phyloP scores from a whole-genome alignment of 139 green algal genomes.

The Ulvella scutata region DNA sequence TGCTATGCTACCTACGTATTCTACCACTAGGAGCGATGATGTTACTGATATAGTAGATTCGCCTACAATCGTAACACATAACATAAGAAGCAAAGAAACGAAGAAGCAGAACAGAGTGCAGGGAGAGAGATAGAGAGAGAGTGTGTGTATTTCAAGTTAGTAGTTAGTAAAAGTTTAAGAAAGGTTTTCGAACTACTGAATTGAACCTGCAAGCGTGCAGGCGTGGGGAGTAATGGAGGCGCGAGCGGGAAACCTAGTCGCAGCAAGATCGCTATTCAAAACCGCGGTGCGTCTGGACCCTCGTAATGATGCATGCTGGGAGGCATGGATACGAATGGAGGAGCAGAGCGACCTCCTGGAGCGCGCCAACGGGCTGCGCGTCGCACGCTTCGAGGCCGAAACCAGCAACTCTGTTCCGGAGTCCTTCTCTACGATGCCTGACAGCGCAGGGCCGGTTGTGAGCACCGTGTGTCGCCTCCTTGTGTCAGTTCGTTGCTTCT shows the following conservation, averaged over 20 bases:
- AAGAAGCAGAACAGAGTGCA: too few species aligned
- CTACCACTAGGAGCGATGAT: too few species aligned
- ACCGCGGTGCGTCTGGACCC: constrained; percentile 60
- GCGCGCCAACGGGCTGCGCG: constrained; percentile 70
- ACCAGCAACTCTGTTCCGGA: not conserved
- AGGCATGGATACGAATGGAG: constrained; percentile 82
- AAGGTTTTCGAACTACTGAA: too few species aligned
- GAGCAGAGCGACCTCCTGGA: constrained; percentile 48
- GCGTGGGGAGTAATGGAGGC: constrained; percentile 85
- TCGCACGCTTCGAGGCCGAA: constrained; percentile 13
- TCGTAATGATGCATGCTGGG: constrained; percentile 45
- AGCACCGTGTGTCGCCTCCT: not conserved
- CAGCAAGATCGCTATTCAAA: constrained; percentile 85
- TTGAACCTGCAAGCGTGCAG: constrained; percentile 24
- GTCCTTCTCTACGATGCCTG: not conserved
- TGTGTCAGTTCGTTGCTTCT: not conserved
- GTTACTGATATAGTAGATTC: too few species aligned
- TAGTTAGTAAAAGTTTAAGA: too few species aligned
- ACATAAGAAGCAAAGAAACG: too few species aligned
- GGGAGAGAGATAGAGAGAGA: too few species aligned
- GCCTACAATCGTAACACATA: too few species aligned
- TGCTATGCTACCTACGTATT: too few species aligned
- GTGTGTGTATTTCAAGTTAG: too few species aligned
- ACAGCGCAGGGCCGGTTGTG: not conserved
- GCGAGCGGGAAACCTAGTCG: constrained; percentile 33